Evolutionary conservation across 2,329 filamentous ascomycete species (phyloP), one percentile per base, ranked within the genome.

Genomic region (Aspergillus felis): DNA sequence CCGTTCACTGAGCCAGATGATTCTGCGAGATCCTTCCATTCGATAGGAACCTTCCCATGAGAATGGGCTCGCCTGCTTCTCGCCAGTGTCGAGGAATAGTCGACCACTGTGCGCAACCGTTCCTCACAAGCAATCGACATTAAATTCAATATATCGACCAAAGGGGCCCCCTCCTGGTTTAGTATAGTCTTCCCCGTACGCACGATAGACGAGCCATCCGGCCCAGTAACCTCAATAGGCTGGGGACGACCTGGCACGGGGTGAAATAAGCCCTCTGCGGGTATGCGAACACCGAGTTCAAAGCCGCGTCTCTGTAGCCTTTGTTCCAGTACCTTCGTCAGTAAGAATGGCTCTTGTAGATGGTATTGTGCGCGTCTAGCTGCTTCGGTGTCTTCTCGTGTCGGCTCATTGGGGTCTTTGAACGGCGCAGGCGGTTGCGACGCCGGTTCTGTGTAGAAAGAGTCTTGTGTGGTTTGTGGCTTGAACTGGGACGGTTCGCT

Each of bases 91-190:
- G 87, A 84, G 10, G 91, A 87, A 66, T 96, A 92, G 68, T 92
- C 89, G 3, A 97, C 70, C 29, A 97, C 76, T 12, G 86, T 84
- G 54, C 90, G 83, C 41, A 97, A 66, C 28, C 91, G 84, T 65
- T 95, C 89, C 69, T 93, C 91, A 9, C 91, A 87, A 20, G 90
- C 90, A 56, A 97, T 82, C 5, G 91, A 94, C 57, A 97, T 72
- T 17, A 97, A 80, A 27, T 90, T 89, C 48, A 97, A 77, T 64
- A 97, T 89, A 60, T 96, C 92, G 14, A 89, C 88, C 35, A 96
- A 79, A 54, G 84, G 86, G 1, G 90, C 85, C 47, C 76, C 76
- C 51, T 78, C 76, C 48, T 92, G 89, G 38, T 88, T 86, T 0
- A 94, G 84, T 41, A 95, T 84, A 54, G 89, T 91, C 22, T 85